Conservation (phyloP, 495 filamentous ascomycete species). For the Penicillium mononematosum region DNA sequence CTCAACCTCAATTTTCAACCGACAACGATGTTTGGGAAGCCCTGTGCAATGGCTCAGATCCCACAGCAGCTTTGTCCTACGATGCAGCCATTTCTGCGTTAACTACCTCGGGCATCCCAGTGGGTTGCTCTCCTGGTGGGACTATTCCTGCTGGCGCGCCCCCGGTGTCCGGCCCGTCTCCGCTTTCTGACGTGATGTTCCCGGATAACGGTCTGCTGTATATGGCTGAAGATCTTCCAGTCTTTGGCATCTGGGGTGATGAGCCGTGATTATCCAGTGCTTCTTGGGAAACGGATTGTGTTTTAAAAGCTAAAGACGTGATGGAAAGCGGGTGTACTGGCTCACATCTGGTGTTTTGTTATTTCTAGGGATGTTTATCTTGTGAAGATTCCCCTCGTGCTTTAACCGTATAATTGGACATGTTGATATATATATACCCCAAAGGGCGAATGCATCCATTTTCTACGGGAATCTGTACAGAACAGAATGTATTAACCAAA, state of each 20-base stretch:
- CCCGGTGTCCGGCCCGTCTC: constrained; percentile 30
- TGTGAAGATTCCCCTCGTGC: background rate
- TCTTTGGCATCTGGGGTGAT: constrained; percentile 43
- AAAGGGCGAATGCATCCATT: background rate
- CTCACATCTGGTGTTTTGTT: background rate
- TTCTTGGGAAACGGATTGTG: background rate
- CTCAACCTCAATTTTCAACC: constrained; percentile 8
- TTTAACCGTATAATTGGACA: background rate
- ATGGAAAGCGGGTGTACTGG: background rate
- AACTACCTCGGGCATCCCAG: constrained; percentile 45
- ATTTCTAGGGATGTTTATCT: background rate
- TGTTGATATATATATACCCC: background rate
- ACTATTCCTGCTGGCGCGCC: constrained; percentile 31
- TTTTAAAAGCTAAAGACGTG: background rate
- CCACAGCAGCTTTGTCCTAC: constrained; percentile 30
- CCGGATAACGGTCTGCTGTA: constrained; percentile 43
- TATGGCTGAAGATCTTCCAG: constrained; percentile 41
- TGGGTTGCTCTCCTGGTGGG: constrained; percentile 42
- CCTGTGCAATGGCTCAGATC: constrained; percentile 32
- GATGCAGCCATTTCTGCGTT: constrained; percentile 52
- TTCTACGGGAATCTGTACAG: no score
- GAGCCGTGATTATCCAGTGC: background rate
- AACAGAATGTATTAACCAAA: no score
- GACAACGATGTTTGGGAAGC: constrained; percentile 35
- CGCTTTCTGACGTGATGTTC: constrained; percentile 42